phyloP scores from a whole-genome alignment of 1,139 yeast genomes.

The Taiozyma onychis region DNA sequence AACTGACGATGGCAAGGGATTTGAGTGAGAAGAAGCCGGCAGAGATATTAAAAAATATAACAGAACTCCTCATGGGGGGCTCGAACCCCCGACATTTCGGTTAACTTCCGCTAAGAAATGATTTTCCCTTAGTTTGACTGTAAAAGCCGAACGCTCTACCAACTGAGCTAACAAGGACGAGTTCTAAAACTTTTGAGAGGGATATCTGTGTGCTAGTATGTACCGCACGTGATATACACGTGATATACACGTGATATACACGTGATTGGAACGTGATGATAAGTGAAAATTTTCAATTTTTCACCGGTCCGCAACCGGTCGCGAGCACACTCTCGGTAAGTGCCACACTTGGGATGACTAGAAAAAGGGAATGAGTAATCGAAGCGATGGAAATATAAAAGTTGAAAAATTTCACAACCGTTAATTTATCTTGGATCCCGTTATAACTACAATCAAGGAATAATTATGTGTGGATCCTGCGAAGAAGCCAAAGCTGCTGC shows the following conservation, averaged over 20 bases:
- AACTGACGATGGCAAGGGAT: too few species aligned
- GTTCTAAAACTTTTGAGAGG: neutral
- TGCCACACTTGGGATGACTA: neutral
- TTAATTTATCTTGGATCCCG: neutral
- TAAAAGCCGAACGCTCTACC: constrained; percentile 1
- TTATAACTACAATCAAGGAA: neutral
- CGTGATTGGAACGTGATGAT: neutral
- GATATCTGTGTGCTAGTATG: neutral
- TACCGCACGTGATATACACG: too few species aligned
- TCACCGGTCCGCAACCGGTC: neutral
- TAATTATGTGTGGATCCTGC: constrained; percentile 19
- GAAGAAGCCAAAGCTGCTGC: constrained; percentile 17
- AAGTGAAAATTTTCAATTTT: neutral
- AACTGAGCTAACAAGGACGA: constrained; percentile 1
- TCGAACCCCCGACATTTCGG: constrained; percentile 1
- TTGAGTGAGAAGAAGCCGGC: too few species aligned
- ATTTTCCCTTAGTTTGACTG: neutral
- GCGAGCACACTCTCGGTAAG: neutral
- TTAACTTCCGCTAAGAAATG: neutral
- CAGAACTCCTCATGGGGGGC: constrained; percentile 1
- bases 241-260: too few species aligned
- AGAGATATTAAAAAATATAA: neutral
- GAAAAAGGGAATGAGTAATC: neutral
- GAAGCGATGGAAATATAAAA: neutral
- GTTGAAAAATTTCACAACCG: neutral